These are phyloP conservation scores for Pichia sp. DNA, from an alignment of 1,139 yeast genomes.

Conservation along the genomic window DNA sequence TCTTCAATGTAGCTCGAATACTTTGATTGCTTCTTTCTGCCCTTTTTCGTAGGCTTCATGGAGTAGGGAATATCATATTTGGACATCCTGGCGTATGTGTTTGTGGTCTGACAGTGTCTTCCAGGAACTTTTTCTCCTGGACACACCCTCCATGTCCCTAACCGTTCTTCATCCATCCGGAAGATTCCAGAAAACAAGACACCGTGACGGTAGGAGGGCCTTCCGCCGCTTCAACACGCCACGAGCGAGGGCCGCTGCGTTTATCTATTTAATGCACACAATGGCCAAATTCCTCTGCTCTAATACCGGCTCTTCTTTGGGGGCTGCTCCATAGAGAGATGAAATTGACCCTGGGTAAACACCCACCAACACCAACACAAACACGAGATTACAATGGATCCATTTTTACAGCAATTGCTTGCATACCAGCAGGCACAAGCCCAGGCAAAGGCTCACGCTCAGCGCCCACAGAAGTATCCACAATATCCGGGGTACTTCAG, in stretches of 20 bases:
- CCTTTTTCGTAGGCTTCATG: conserved; percentile 11
- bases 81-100: background rate
- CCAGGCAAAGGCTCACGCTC: conserved; percentile 3
- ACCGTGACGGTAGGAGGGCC: background rate
- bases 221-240: background rate
- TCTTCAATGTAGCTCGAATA: conserved; percentile 12
- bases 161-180: background rate
- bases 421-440: conserved; percentile 7
- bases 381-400: conserved; percentile 9
- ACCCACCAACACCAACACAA: background rate
- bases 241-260: background rate
- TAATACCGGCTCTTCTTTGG: background rate
- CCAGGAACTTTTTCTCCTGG: background rate
- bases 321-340: background rate
- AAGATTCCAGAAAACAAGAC: background rate
- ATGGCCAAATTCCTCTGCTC: background rate
- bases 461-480: background rate
- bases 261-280: background rate
- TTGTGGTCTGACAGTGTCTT: background rate
- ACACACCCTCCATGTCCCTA: background rate
- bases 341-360: background rate
- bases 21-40: conserved; percentile 7
- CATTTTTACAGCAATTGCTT: conserved; percentile 12
- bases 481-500: conserved; percentile 1
- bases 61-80: conserved; percentile 16